Conservation (phyloP, 352 stramenopile species). For the Globisporangium nagaii region DNA sequence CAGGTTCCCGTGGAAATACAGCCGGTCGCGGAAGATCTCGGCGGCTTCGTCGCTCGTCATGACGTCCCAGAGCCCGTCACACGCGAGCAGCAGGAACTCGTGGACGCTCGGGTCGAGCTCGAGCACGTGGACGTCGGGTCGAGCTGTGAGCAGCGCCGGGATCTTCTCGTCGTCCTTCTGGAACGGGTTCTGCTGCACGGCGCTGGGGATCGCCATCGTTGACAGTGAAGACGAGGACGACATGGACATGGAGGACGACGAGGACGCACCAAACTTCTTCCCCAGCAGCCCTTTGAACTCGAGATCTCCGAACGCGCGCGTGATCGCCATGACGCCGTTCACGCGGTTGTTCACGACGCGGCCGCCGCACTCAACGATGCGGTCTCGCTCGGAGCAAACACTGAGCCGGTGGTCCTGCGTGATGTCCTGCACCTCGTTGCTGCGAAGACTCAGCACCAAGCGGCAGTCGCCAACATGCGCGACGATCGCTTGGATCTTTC, state of each 20-base stretch:
- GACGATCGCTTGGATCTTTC: conserved; percentile 29
- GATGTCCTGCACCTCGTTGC: conserved; percentile 35
- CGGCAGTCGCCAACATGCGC: conserved; percentile 77
- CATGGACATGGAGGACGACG: conserved; percentile 5
- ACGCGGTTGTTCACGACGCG: conserved; percentile 78
- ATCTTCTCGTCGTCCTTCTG: conserved; percentile 47
- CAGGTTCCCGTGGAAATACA: conserved; percentile 46
- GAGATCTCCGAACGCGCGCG: conserved; percentile 75
- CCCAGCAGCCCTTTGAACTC: conserved; percentile 67
- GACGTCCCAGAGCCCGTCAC: conserved; percentile 83
- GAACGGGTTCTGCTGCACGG: conserved; percentile 23
- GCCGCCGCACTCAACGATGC: conserved; percentile 49
- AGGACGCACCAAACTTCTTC: conserved; percentile 2
- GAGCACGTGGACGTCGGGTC: conserved; percentile 41
- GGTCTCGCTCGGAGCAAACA: conserved; percentile 33
- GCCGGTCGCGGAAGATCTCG: conserved; percentile 42
- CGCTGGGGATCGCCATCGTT: conserved; percentile 9
- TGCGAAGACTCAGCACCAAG: conserved; percentile 39
- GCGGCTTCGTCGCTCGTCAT: conserved; percentile 61
- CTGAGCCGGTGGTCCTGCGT: conserved; percentile 72
- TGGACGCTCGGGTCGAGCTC: conserved; percentile 32
- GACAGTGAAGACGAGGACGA: conserved; percentile 3
- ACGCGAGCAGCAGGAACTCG: conserved; percentile 71
- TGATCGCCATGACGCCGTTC: conserved; percentile 84
- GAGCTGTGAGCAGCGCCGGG: conserved; percentile 42